Conservation (phyloP, 805 yeast species). For the Wickerhamiella parazyma region DNA sequence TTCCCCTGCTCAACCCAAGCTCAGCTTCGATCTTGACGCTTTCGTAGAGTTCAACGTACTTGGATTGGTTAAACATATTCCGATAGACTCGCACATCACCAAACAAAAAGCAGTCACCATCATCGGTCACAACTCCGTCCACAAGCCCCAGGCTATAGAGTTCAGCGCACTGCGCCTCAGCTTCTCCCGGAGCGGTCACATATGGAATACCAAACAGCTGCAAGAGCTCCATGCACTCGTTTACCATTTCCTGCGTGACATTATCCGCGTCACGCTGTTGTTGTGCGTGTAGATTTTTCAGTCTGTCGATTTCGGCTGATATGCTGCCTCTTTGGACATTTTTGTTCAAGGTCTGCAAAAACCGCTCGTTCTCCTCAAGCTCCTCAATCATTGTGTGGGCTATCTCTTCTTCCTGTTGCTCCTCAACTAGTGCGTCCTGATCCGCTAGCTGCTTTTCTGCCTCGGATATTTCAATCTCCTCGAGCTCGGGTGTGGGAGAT, state of each 20-base stretch:
- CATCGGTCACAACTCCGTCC: slow-evolving; percentile 94
- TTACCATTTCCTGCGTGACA: slow-evolving; percentile 72
- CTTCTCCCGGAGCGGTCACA: slow-evolving; percentile 95
- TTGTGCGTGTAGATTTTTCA: slow-evolving; percentile 49
- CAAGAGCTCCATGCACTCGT: slow-evolving; percentile 79
- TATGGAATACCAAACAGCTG: slow-evolving; percentile 88
- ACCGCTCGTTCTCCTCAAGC: slow-evolving; percentile 54
- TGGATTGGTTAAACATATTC: slow-evolving; percentile 87
- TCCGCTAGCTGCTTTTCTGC: slow-evolving; percentile 19
- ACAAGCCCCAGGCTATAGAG: slow-evolving; percentile 54
- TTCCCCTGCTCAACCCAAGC: slow-evolving; percentile 48
- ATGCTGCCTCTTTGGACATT: neutral
- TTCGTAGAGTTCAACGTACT: slow-evolving; percentile 76
- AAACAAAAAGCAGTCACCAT: slow-evolving; percentile 89
- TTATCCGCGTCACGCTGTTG: slow-evolving; percentile 84
- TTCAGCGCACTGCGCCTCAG: slow-evolving; percentile 96
- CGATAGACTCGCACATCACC: slow-evolving; percentile 75
- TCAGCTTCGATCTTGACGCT: slow-evolving; percentile 42
- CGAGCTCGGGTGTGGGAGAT: neutral
- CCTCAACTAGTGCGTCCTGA: slow-evolving; percentile 26
- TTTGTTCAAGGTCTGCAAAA: slow-evolving; percentile 33
- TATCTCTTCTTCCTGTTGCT: slow-evolving; percentile 62
- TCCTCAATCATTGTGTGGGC: slow-evolving; percentile 53
- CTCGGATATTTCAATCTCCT: neutral
- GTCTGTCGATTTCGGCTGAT: slow-evolving; percentile 25